Base-by-base conservation (phyloP, 192 early-diverging fungal species). In the Haplosporangium gracile region DNA sequence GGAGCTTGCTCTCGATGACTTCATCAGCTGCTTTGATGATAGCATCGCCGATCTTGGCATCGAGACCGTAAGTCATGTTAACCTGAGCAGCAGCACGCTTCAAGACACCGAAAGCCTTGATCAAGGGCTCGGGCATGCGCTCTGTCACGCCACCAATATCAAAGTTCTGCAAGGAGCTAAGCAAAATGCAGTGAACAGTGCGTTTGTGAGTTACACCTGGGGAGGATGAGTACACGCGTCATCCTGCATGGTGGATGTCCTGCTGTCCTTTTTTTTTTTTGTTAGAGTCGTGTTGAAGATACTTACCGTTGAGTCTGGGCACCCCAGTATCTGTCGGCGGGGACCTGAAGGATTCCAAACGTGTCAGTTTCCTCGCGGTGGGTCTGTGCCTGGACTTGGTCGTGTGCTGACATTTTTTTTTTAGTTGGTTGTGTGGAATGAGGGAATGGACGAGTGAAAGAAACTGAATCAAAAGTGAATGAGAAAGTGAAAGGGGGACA, bases 71-170 rank as follows among this genome's bases (percentile, higher is more conserved):
- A 53, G 95, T 93, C 89, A 96, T 93, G 91, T 99, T 99, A 53
- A 98, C 97, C 65, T 92, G 93, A 20, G 97, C 97, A n/a, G 96
- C 97, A 34, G 97, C 95, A 91, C 95, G 96, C 90, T 99, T 99
- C 88, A 98, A 79, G 43, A 97, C 92, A 72, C 96, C 97, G 91
- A 98, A 97, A 20, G 97, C 97, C 83, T 93, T 93, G 91, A 99
- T 97, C 68, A 99, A 91, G 53, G 96, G 95, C 26, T 95, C 95
- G n/a, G 98, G 98, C 96, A 99, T 99, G 79, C 95, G 94, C 82
- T 98, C 98, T 65, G 89, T 91, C 49, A 89, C 85, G 9, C 97
- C 97, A 76, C 97, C 97, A 88, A 99, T 99, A 85, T 99, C 93
- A 90, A 99, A 99, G 91, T 99, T 99, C 90, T 96, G 93, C 70